phyloP scores from a whole-genome alignment of 768 basidiomycete species.

The Dentipellis sp. region DNA sequence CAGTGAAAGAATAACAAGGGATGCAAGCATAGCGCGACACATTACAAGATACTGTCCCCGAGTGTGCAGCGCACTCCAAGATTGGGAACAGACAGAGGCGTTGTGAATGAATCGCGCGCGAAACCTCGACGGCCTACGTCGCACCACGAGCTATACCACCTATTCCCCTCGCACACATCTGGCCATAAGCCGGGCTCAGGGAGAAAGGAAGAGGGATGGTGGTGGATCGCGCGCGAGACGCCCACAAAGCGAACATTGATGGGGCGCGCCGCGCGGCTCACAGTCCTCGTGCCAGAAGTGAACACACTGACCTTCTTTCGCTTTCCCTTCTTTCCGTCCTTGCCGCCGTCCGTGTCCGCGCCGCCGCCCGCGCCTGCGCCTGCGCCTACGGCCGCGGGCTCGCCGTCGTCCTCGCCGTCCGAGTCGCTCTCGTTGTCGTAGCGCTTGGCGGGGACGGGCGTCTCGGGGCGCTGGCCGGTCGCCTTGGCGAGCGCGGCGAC shows the following conservation, averaged over 20 bases:
- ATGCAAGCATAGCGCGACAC: too few relatives aligned
- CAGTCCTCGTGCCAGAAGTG: neutral
- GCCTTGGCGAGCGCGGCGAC: conserved; percentile 47
- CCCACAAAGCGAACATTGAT: neutral
- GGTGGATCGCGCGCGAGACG: neutral
- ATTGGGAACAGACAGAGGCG: too few relatives aligned
- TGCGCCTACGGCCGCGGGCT: too few relatives aligned
- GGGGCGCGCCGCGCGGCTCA: neutral
- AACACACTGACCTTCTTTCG: conserved; percentile 30
- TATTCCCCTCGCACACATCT: too few relatives aligned
- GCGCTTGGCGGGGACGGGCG: conserved; percentile 32
- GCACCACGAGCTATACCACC: too few relatives aligned
- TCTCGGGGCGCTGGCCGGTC: conserved; percentile 55
- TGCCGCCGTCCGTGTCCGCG: conserved; percentile 8
- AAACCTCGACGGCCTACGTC: too few relatives aligned
- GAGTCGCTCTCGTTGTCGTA: conserved; percentile 50
- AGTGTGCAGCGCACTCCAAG: too few relatives aligned
- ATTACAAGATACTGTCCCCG: too few relatives aligned
- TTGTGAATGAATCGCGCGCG: too few relatives aligned
- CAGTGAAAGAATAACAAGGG: too few relatives aligned
- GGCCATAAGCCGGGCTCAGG: too few relatives aligned
- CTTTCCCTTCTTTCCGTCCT: conserved; percentile 22
- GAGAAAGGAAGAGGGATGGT: neutral
- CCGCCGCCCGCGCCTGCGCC: conserved; percentile 29
- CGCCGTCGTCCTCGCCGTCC: conserved; percentile 35